These are phyloP conservation scores for Fusarium begoniae DNA, from an alignment of 2,329 filamentous ascomycete species.

Conservation along the genomic window DNA sequence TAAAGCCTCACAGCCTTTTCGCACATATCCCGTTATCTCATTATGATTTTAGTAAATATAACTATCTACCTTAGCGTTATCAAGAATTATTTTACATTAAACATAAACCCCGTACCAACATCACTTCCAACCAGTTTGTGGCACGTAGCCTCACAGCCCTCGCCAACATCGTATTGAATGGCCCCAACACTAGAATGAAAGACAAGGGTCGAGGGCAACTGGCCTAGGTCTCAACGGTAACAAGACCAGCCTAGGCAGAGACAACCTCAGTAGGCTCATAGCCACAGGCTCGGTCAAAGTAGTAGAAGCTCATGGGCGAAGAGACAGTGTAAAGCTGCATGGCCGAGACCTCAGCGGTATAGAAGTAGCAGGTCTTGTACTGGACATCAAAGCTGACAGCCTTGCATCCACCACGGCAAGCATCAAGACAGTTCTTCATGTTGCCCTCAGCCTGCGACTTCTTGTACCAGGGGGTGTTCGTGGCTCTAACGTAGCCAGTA, in stretches of 20 bases:
- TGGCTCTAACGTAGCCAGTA: background rate
- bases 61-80: fast-evolving
- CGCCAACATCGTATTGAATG: background rate
- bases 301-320: background rate
- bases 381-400: background rate
- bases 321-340: background rate
- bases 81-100: background rate
- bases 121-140: fast-evolving
- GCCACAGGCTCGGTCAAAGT: background rate
- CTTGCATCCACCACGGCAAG: background rate
- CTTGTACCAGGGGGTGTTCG: background rate
- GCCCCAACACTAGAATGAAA: background rate
- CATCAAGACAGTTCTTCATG: background rate
- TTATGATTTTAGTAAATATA: too few species aligned
- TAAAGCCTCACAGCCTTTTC: fast-evolving
- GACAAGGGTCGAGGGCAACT: background rate
- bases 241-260: too few species aligned
- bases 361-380: background rate
- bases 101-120: background rate
- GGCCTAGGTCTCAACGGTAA: background rate
- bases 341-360: background rate
- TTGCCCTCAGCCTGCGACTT: background rate
- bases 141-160: fast-evolving
- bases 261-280: background rate
- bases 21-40: fast-evolving